phyloP scores from a whole-genome alignment of 768 basidiomycete genomes.

The Russula sp. region DNA sequence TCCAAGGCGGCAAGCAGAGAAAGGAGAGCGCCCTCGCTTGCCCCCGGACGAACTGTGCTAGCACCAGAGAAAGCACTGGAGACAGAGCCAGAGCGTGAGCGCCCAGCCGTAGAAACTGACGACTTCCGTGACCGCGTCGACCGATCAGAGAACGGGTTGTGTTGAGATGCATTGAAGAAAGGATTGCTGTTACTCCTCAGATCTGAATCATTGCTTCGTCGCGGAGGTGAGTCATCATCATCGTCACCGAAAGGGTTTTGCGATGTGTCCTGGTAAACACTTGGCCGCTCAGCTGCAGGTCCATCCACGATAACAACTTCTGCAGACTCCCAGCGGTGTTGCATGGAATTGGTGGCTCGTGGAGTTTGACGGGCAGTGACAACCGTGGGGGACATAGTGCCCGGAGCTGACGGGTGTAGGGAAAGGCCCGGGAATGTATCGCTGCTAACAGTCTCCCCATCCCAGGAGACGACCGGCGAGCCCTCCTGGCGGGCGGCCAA shows the following conservation, averaged over 20 bases:
- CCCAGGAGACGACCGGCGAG: constrained; percentile 12
- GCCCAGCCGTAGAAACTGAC: constrained; percentile 10
- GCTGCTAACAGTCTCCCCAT: constrained; percentile 1
- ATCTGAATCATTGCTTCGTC: not conserved
- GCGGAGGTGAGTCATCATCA: constrained; percentile 1
- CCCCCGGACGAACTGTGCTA: not conserved
- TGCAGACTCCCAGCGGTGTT: constrained; percentile 22
- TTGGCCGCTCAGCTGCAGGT: not conserved
- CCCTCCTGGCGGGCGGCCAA: not conserved
- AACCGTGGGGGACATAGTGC: constrained; percentile 15
- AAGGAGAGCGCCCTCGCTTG: constrained; percentile 8
- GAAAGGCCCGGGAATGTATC: constrained; percentile 14
- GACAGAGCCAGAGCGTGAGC: constrained; percentile 11
- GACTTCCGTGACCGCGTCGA: constrained; percentile 13
- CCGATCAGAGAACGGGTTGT: constrained; percentile 19
- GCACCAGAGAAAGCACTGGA: constrained; percentile 4
- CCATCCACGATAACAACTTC: constrained; percentile 20
- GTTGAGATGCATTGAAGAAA: constrained; percentile 19
- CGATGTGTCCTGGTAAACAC: not conserved
- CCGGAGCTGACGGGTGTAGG: constrained; percentile 1
- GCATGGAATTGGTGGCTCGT: constrained; percentile 8
- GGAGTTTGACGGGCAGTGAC: constrained; percentile 19
- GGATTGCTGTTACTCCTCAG: constrained; percentile 12
- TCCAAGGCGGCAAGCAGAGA: constrained; percentile 20
- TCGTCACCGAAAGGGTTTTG: constrained; percentile 17